These are phyloP conservation scores for Alternaria brassicicola DNA, from an alignment of 2,329 filamentous ascomycete species.

Conservation along the genomic window DNA sequence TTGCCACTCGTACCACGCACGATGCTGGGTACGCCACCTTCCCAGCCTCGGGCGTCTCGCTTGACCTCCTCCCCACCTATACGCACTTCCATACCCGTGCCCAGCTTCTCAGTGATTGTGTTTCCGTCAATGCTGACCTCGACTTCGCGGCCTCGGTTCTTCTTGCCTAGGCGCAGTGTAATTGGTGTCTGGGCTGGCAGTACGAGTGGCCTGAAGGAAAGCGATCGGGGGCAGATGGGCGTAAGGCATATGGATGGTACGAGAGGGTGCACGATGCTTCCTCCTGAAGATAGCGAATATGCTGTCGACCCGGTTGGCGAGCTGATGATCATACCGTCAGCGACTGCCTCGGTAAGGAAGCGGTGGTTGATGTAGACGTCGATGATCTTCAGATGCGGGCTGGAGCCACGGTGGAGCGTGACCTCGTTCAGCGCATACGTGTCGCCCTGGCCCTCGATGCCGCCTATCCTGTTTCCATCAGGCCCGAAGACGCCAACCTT, in stretches of 20 bases:
- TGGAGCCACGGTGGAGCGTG: constrained; percentile 86
- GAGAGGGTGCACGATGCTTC: constrained; percentile 91
- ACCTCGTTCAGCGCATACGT: constrained; percentile 91
- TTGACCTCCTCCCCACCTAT: constrained; percentile 83
- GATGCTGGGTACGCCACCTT: constrained; percentile 88
- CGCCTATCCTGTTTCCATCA: constrained; percentile 60
- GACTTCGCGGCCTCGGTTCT: constrained; percentile 56
- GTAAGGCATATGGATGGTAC: constrained; percentile 89
- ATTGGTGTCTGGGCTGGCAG: constrained; percentile 86
- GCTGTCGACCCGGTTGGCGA: constrained; percentile 95
- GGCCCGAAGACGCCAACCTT: constrained; percentile 83
- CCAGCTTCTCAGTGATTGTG: constrained; percentile 51
- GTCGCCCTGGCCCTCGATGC: constrained; percentile 41
- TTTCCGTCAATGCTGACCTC: constrained; percentile 59
- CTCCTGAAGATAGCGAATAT: constrained; percentile 91
- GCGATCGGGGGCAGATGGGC: constrained; percentile 88
- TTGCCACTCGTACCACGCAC: constrained; percentile 64
- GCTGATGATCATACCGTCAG: constrained; percentile 91
- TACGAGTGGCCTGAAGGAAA: constrained; percentile 90
- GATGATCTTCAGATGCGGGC: constrained; percentile 89
- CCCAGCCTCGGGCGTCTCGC: constrained; percentile 57
- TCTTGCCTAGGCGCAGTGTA: constrained; percentile 76
- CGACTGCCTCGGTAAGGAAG: constrained; percentile 90
- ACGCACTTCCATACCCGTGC: constrained; percentile 70
- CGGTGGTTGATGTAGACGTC: constrained; percentile 88